Conservation (phyloP, 2,329 filamentous ascomycete species). For the Ceratocystis papillata region DNA sequence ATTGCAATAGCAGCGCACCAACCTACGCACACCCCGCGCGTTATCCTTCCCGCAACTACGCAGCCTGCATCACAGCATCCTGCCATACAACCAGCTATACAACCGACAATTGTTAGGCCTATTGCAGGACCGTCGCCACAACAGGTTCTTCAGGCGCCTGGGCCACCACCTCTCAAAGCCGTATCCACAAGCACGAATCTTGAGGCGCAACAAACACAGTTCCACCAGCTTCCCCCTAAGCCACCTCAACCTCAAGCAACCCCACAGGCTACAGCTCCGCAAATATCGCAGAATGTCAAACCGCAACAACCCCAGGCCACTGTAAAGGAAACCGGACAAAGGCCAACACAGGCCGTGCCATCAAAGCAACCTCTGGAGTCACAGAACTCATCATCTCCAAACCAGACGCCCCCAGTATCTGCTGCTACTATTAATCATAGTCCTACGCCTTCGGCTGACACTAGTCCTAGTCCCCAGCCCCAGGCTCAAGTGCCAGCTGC, state of each 20-base stretch:
- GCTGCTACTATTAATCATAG: neutral
- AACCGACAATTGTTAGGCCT: conserved; percentile 1
- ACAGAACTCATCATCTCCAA: neutral
- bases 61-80: neutral
- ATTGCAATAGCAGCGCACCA: conserved; percentile 5
- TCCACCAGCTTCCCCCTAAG: conserved; percentile 27
- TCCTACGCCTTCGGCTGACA: neutral
- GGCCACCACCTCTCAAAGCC: neutral
- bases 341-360: neutral
- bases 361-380: neutral
- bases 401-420: neutral
- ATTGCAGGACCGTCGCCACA: neutral
- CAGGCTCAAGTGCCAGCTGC: neutral
- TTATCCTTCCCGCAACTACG: neutral
- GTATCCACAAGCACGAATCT: conserved; percentile 25
- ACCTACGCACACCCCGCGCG: neutral
- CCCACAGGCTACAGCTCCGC: neutral
- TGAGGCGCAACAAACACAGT: conserved; percentile 31
- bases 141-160: conserved; percentile 22
- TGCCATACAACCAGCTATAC: neutral
- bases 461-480: neutral
- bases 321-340: neutral
- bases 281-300: neutral
- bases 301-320: neutral
- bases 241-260: conserved; percentile 8